Conservation (phyloP, 768 basidiomycete genomes). For the Trametes meyenii region DNA sequence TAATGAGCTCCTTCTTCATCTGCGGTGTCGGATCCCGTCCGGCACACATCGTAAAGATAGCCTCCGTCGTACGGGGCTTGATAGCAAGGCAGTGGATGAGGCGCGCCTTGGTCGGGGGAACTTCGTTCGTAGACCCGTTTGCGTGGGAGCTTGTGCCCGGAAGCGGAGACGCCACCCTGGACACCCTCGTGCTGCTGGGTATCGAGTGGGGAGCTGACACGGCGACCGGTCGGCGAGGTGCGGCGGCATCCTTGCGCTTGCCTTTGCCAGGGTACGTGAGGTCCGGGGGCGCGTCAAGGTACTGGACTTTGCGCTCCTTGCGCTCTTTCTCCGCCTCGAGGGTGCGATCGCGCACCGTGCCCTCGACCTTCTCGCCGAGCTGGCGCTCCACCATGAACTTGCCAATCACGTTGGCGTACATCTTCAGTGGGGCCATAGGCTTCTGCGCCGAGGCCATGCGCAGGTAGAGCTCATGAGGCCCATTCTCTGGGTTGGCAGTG, state of each 20-base stretch:
- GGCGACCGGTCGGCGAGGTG: constrained; percentile 2
- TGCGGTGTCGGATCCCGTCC: constrained; percentile 44
- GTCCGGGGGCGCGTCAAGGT: constrained; percentile 42
- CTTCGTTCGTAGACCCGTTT: constrained; percentile 10
- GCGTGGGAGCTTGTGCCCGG: constrained; percentile 21
- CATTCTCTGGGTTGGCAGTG: constrained; percentile 52
- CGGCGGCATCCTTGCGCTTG: constrained; percentile 41
- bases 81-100: constrained; percentile 59
- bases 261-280: constrained; percentile 26
- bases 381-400: constrained; percentile 70
- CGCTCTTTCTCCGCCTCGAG: constrained; percentile 47
- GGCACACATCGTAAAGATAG: constrained; percentile 47
- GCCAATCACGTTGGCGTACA: constrained; percentile 73
- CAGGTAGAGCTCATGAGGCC: constrained; percentile 73
- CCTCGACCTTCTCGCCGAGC: constrained; percentile 47
- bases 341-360: constrained; percentile 44
- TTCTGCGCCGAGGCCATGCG: constrained; percentile 59
- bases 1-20: constrained; percentile 9
- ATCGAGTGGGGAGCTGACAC: neutral
- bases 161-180: constrained; percentile 31
- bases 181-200: neutral
- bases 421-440: constrained; percentile 67
- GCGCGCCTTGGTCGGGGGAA: constrained; percentile 38
- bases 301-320: constrained; percentile 50
- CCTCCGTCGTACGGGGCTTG: constrained; percentile 46